Conservation (phyloP, 1,139 yeast species). For the Kodamaea anthophila region DNA sequence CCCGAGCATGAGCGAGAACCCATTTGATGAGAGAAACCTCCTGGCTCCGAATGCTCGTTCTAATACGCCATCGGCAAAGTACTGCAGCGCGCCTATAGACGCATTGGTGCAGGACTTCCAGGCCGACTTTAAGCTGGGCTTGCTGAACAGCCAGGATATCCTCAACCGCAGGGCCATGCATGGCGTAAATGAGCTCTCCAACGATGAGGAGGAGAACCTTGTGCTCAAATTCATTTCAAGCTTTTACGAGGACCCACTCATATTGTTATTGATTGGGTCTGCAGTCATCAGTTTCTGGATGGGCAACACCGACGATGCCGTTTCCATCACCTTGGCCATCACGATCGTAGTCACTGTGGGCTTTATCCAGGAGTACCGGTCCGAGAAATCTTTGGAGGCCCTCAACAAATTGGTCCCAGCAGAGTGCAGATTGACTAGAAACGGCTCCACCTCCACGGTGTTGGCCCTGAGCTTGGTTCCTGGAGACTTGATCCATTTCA, state of each 20-base stretch:
- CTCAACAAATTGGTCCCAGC: constrained; percentile 90
- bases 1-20: constrained; percentile 27
- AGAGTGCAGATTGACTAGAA: constrained; percentile 82
- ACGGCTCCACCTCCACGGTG: constrained; percentile 67
- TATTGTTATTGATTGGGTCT: constrained; percentile 78
- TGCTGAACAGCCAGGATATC: constrained; percentile 63
- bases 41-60: constrained; percentile 18
- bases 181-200: constrained; percentile 69
- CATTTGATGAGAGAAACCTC: constrained; percentile 19
- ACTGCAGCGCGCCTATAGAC: constrained; percentile 51
- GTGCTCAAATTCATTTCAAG: constrained; percentile 64
- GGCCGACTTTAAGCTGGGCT: constrained; percentile 56
- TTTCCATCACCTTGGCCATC: constrained; percentile 83
- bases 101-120: constrained; percentile 57
- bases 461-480: constrained; percentile 86
- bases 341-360: constrained; percentile 91
- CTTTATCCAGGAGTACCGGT: constrained; percentile 90
- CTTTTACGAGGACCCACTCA: constrained; percentile 85
- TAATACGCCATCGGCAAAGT: constrained; percentile 45
- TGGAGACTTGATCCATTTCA: constrained; percentile 83
- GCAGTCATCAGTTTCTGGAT: constrained; percentile 78
- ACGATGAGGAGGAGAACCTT: constrained; percentile 73
- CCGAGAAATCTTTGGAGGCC: constrained; percentile 90
- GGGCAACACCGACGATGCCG: constrained; percentile 92
- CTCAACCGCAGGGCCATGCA: constrained; percentile 62